These are phyloP conservation scores for Suhomyces atakaporum DNA, from an alignment of 1,139 yeast species.

Conservation along the genomic window DNA sequence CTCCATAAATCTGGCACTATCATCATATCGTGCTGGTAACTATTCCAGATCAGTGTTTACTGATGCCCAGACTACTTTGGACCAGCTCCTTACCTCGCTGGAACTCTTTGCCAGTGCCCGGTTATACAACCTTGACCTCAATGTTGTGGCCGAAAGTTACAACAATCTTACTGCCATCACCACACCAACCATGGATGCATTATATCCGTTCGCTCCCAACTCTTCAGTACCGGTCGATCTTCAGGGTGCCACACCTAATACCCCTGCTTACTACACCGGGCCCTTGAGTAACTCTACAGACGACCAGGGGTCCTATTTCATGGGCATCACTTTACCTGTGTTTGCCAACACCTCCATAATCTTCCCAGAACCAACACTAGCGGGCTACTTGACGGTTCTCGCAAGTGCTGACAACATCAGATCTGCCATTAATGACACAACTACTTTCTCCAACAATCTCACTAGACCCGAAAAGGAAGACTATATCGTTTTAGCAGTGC, in stretches of 20 bases:
- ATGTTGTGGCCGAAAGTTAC: slow-evolving; percentile 36
- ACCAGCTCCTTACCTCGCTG: slow-evolving; percentile 64
- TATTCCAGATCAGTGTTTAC: slow-evolving; percentile 42
- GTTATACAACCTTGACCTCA: slow-evolving; percentile 59
- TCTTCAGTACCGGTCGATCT: slow-evolving; percentile 41
- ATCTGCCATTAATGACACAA: slow-evolving; percentile 47
- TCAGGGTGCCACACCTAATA: slow-evolving; percentile 35
- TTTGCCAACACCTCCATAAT: slow-evolving; percentile 73
- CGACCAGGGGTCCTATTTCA: slow-evolving; percentile 39
- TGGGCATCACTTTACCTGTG: slow-evolving; percentile 70
- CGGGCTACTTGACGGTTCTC: slow-evolving; percentile 73
- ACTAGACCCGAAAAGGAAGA: slow-evolving; percentile 21
- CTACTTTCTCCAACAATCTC: slow-evolving; percentile 2
- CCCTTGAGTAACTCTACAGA: slow-evolving; percentile 50
- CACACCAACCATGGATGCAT: slow-evolving; percentile 31
- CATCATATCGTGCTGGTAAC: slow-evolving; percentile 73
- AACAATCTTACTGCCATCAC: slow-evolving; percentile 36
- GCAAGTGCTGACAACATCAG: slow-evolving; percentile 58
- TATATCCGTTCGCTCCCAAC: slow-evolving; percentile 56
- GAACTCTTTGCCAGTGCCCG: slow-evolving; percentile 66
- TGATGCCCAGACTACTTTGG: slow-evolving; percentile 48
- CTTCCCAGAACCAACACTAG: slow-evolving; percentile 55
- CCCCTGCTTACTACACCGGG: slow-evolving; percentile 56
- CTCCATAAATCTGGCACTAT: slow-evolving; percentile 58
- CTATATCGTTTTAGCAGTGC: slow-evolving; percentile 36